Percentiles rank a stretch among this genome's conserved stretches.
phyloP scores from a whole-genome alignment of 495 filamentous ascomycete species.

The Penicillium alfredii region DNA sequence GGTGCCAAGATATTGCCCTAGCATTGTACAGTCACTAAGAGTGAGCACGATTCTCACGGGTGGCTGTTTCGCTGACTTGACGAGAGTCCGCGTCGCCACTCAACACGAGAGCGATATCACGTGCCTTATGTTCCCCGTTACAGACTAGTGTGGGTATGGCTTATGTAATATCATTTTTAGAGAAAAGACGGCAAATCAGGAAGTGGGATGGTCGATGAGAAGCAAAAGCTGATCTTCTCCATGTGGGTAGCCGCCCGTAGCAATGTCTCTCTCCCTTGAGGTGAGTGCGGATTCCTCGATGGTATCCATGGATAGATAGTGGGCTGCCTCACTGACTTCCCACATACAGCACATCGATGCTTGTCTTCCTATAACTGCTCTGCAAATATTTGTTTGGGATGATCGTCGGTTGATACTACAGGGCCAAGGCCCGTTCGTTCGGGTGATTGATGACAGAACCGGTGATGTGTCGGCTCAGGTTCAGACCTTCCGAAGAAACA shows the following conservation, averaged over 20 bases:
- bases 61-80: slow-evolving; percentile 1
- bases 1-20: no score
- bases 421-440: slow-evolving; percentile 38
- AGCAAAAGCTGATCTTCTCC: slow-evolving; percentile 5
- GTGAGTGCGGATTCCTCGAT: slow-evolving; percentile 23
- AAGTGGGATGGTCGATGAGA: slow-evolving; percentile 6
- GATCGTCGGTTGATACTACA: slow-evolving; percentile 27
- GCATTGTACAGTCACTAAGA: no score
- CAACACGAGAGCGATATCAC: slow-evolving; percentile 23
- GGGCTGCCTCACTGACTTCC: slow-evolving; percentile 11
- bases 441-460: slow-evolving; percentile 31
- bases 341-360: slow-evolving; percentile 38
- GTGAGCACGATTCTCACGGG: not conserved
- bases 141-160: slow-evolving; percentile 12
- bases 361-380: slow-evolving; percentile 41
- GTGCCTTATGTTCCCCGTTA: slow-evolving; percentile 17
- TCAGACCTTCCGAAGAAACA: slow-evolving; percentile 35
- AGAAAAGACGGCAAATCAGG: no score
- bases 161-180: no score
- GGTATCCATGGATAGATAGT: slow-evolving; percentile 2
- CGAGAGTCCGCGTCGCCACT: slow-evolving; percentile 9
- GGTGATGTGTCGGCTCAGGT: slow-evolving; percentile 27
- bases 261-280: slow-evolving; percentile 35
- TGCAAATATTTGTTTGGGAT: slow-evolving; percentile 28
- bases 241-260: slow-evolving; percentile 14